Percentiles rank a stretch among this genome's conserved stretches.
Conservation (phyloP, 768 basidiomycete species). For the Lentinula guzmanii region DNA sequence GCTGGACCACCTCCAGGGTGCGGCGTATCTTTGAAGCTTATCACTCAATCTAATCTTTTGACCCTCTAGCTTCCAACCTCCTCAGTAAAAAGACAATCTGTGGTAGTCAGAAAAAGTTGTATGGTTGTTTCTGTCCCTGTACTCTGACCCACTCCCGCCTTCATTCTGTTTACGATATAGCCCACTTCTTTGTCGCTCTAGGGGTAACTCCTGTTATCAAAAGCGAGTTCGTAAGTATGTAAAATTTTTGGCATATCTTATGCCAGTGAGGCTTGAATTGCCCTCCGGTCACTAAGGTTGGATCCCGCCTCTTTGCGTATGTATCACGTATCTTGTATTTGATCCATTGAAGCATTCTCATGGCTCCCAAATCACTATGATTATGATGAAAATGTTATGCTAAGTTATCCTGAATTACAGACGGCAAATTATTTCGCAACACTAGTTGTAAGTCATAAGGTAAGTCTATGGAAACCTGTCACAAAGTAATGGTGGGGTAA, state of each 20-base stretch:
- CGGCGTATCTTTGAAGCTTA: slow-evolving; percentile 14
- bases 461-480: no score
- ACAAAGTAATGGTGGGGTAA: background rate
- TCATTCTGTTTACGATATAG: background rate
- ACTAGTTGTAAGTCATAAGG: no score
- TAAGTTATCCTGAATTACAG: no score
- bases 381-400: background rate
- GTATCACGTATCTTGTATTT: background rate
- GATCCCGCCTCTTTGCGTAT: background rate
- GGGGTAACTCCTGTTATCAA: background rate
- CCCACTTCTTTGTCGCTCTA: background rate
- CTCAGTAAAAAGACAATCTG: slow-evolving; percentile 23
- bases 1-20: slow-evolving; percentile 83
- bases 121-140: background rate
- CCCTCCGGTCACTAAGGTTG: no score
- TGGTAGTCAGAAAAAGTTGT: background rate
- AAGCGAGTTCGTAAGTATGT: background rate
- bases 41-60: slow-evolving; percentile 10
- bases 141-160: no score
- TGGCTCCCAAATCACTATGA: background rate
- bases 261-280: background rate
- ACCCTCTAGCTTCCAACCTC: slow-evolving; percentile 43
- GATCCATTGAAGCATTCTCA: background rate
- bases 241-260: background rate
- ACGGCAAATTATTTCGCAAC: background rate